Base-by-base conservation (phyloP, 1,284 basidiomycete species). In the Polyporus tsugae region DNA sequence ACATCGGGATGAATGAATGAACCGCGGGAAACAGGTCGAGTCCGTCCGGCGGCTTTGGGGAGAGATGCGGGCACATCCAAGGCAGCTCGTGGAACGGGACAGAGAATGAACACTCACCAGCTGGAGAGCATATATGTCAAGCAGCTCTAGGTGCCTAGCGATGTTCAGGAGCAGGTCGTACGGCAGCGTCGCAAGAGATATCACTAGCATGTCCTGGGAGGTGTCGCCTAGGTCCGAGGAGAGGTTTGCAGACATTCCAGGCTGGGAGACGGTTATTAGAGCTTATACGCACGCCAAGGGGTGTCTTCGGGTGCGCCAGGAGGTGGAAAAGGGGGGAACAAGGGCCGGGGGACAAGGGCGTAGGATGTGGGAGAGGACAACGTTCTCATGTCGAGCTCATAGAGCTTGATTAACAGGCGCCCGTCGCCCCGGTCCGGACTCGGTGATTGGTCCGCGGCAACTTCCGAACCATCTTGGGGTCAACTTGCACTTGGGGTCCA, bases 161-260 rank as follows among this genome's bases (percentile, higher is more conserved):
- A 92, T 85, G 78, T 89, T 88, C 64, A 91, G 82, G 57, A 91
- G 77, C n/a, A 91, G 80, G 80, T 91, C 90, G 78, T 91, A 91
- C 0, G 90, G 90, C 22, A 91, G 81, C 4, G 80, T 82, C 65
- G 82, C 81, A 60, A 91, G 80, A 22, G 76, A 73, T 60, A 73
- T 72, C 38, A 60, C 58, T 22, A n/a, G 58, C 64, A 71, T 74
- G 58, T 76, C 73, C 68, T 66, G 67, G 44, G 70, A 66, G 63
- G 70, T 65, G 63, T 70, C 71, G 70, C 53, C 65, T 35, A 62
- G 62, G 36, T 70, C 69, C 38, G 25, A 41, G 68, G 62, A 64
- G 62, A 29, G 33, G 44, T 62, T 53, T 35, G 68, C 35, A 64
- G 68, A 70, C 72, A 73, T 73, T 62, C 72, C 72, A 67, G 62